Evolutionary conservation across 768 basidiomycete genomes (phyloP).

Genomic region (Lepiota venenata): DNA sequence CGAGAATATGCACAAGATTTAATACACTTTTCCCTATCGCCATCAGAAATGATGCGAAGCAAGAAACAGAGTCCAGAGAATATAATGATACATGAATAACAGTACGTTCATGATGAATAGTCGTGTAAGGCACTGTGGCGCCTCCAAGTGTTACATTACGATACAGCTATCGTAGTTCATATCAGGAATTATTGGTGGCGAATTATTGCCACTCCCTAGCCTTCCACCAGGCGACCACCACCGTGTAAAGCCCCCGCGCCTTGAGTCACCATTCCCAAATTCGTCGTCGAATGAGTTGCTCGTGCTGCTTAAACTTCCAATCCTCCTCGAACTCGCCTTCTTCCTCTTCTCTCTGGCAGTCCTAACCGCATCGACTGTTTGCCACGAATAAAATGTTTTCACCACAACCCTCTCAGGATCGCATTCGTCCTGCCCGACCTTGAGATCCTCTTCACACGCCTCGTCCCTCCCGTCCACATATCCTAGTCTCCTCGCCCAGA

Average conservation of each 20-base stretch:
- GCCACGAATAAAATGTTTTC: slow-evolving; percentile 86
- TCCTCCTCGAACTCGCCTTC: slow-evolving; percentile 44
- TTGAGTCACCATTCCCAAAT: slow-evolving; percentile 20
- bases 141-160: slow-evolving; percentile 49
- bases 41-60: neutral
- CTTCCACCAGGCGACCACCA: slow-evolving; percentile 60
- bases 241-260: slow-evolving; percentile 22
- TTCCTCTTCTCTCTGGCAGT: slow-evolving; percentile 63
- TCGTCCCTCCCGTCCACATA: slow-evolving; percentile 73
- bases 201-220: slow-evolving; percentile 39
- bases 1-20: too few relatives aligned
- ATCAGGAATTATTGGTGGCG: slow-evolving; percentile 45
- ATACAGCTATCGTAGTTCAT: slow-evolving; percentile 60
- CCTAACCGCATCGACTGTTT: slow-evolving; percentile 77
- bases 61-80: neutral
- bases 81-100: neutral
- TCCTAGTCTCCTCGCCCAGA: slow-evolving; percentile 63
- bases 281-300: slow-evolving; percentile 28
- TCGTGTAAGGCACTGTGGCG: neutral
- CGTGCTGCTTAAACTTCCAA: slow-evolving; percentile 32
- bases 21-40: too few relatives aligned
- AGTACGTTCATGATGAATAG: neutral
- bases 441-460: slow-evolving; percentile 51
- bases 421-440: slow-evolving; percentile 78
- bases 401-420: slow-evolving; percentile 69